These are phyloP conservation scores for Colletotrichum eleusines DNA, from an alignment of 2,329 filamentous ascomycete species.

Conservation along the genomic window DNA sequence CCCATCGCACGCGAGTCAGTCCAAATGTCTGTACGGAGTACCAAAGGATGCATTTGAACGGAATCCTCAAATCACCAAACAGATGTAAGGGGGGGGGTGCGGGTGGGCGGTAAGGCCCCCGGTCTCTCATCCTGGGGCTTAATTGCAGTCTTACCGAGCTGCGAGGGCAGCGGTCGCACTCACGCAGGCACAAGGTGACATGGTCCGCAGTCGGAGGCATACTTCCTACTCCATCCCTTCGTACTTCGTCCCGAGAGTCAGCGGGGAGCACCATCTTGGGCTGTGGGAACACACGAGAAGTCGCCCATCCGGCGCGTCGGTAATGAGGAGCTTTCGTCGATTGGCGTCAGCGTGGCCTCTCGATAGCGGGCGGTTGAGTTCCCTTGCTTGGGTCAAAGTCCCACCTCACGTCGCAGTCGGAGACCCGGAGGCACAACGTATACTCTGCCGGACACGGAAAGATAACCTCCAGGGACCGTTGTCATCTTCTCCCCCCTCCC, in stretches of 20 bases:
- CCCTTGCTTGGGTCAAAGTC: constrained; percentile 25
- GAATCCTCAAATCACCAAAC: constrained; percentile 17
- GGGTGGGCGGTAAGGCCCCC: constrained; percentile 1
- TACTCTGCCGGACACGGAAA: constrained; percentile 33
- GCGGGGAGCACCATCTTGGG: constrained; percentile 13
- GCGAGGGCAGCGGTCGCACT: constrained; percentile 8
- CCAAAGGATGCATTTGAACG: constrained; percentile 19
- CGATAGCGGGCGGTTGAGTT: constrained; percentile 23
- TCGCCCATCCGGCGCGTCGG: constrained; percentile 27
- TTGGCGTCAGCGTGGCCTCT: constrained; percentile 27
- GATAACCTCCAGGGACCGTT: constrained; percentile 22
- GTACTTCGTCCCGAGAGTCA: neutral
- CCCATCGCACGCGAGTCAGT: constrained; percentile 31
- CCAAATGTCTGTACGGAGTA: constrained; percentile 22
- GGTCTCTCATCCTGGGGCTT: constrained; percentile 26
- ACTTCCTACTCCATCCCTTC: too few species aligned
- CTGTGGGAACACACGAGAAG: constrained; percentile 26
- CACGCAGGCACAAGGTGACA: constrained; percentile 1
- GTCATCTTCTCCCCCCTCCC: constrained; percentile 13
- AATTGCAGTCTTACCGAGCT: constrained; percentile 22
- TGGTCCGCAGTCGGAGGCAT: constrained; percentile 12
- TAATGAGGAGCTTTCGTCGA: constrained; percentile 40
- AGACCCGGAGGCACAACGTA: constrained; percentile 30
- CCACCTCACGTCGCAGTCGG: constrained; percentile 41
- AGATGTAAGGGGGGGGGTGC: neutral